A percentile compares a stretch with the other conserved stretches of the same genome.
Evolutionary conservation across 805 yeast genomes (phyloP).

Genomic region (Kazachstania psychrophila): DNA sequence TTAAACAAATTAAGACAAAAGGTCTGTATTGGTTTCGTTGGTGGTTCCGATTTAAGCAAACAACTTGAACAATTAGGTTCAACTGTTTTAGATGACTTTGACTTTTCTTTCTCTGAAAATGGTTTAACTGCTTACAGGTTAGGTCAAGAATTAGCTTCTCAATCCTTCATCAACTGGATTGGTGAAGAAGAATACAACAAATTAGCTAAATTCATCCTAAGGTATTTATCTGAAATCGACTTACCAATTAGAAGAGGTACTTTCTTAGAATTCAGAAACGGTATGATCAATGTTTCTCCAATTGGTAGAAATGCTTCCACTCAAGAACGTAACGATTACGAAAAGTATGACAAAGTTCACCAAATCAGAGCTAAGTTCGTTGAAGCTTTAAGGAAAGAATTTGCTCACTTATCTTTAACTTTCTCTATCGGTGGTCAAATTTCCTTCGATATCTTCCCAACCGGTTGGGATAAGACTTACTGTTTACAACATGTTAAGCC

Average conservation of each 20-base stretch:
- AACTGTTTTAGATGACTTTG: slow-evolving; percentile 69
- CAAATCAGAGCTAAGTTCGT: slow-evolving; percentile 81
- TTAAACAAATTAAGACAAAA: slow-evolving; percentile 75
- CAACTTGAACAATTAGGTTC: slow-evolving; percentile 94
- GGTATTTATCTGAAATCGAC: slow-evolving; percentile 76
- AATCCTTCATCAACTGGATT: slow-evolving; percentile 89
- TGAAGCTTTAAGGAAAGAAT: slow-evolving; percentile 69
- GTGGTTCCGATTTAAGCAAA: slow-evolving; percentile 90
- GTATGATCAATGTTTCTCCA: slow-evolving; percentile 97
- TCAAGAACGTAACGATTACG: slow-evolving; percentile 87
- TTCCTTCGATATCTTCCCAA: slow-evolving; percentile 98
- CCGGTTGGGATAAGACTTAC: slow-evolving; percentile 99
- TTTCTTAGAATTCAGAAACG: slow-evolving; percentile 96
- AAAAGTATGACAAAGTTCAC: slow-evolving; percentile 70
- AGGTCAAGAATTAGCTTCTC: slow-evolving; percentile 83
- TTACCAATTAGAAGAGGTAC: slow-evolving; percentile 98
- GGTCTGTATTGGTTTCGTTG: slow-evolving; percentile 93
- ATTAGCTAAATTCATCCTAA: slow-evolving; percentile 75
- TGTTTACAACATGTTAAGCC: slow-evolving; percentile 84
- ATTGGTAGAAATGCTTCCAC: slow-evolving; percentile 97
- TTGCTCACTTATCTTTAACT: slow-evolving; percentile 77
- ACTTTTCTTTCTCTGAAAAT: slow-evolving; percentile 94
- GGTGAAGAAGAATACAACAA: slow-evolving; percentile 92
- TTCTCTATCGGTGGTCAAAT: slow-evolving; percentile 99
- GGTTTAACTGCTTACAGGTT: slow-evolving; percentile 95